phyloP scores from a whole-genome alignment of 768 basidiomycete genomes.

The Pleurotus salmoneostramineus region DNA sequence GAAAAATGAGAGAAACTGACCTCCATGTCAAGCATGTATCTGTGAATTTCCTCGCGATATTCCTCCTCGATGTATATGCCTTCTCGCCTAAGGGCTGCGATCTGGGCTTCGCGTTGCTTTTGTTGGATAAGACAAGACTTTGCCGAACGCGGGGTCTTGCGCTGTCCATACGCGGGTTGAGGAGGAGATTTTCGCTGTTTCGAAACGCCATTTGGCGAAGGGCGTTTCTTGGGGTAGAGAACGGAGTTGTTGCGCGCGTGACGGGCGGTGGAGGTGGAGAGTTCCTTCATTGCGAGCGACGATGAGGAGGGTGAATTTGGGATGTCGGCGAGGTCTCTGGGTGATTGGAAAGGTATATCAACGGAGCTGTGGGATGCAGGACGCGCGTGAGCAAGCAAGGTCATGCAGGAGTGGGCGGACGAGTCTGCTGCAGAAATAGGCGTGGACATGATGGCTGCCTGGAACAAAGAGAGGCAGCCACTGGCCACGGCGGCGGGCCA shows the following conservation, averaged over 20 bases:
- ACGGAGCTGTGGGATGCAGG: not conserved
- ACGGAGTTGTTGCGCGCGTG: constrained; percentile 59
- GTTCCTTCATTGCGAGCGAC: constrained; percentile 71
- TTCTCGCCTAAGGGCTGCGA: constrained; percentile 64
- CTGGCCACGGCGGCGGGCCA: constrained; percentile 5
- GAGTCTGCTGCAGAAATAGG: constrained; percentile 4
- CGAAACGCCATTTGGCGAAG: constrained; percentile 74
- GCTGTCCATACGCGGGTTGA: constrained; percentile 44
- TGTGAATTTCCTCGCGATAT: constrained; percentile 88
- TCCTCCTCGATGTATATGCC: constrained; percentile 89
- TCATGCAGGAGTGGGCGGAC: not conserved
- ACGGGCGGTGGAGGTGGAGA: constrained; percentile 52
- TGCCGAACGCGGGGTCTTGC: constrained; percentile 63
- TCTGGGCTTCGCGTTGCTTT: constrained; percentile 66
- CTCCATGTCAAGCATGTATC: constrained; percentile 99
- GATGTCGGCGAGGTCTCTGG: constrained; percentile 19
- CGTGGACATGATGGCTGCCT: constrained; percentile 13
- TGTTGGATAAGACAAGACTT: constrained; percentile 59
- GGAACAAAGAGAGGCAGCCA: constrained; percentile 2
- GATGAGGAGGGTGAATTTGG: constrained; percentile 30
- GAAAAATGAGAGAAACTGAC: constrained; percentile 43
- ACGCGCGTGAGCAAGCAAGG: not conserved
- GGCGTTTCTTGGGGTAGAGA: constrained; percentile 78
- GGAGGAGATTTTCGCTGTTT: constrained; percentile 63
- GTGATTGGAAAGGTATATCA: constrained; percentile 42